Conservation (phyloP, 768 basidiomycete genomes). For the Tephrocybe sp. region DNA sequence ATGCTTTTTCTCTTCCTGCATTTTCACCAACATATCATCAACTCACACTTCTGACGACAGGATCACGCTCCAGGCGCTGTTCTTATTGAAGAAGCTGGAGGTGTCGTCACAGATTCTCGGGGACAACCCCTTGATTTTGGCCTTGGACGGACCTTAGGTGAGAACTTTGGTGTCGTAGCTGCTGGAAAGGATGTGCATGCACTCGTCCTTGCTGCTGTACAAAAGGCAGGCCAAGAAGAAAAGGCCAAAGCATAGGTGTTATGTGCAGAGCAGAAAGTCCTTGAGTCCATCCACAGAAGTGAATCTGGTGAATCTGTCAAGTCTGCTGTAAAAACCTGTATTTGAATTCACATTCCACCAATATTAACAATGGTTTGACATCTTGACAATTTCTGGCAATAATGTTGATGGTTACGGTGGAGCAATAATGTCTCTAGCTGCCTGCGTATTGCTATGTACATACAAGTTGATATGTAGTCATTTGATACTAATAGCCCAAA, state of each 20-base stretch:
- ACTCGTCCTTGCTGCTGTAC: slow-evolving; percentile 72
- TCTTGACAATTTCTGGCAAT: too few species aligned
- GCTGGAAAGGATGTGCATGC: slow-evolving; percentile 71
- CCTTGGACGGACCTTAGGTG: slow-evolving; percentile 79
- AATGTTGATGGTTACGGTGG: too few species aligned
- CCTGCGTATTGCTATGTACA: too few species aligned
- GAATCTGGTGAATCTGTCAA: too few species aligned
- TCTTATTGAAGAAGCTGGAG: slow-evolving; percentile 87
- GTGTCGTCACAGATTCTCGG: slow-evolving; percentile 81
- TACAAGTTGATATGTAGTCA: too few species aligned
- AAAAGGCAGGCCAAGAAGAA: slow-evolving; percentile 45
- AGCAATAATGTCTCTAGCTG: too few species aligned
- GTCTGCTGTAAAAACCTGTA: too few species aligned
- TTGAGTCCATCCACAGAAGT: too few species aligned
- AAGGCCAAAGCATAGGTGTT: slow-evolving; percentile 29
- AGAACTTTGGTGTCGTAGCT: slow-evolving; percentile 88
- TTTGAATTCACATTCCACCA: too few species aligned
- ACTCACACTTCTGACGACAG: slow-evolving; percentile 32
- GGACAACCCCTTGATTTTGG: slow-evolving; percentile 84
- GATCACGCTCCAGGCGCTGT: slow-evolving; percentile 90
- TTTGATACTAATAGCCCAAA: too few species aligned
- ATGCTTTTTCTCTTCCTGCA: slow-evolving; percentile 15
- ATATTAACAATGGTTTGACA: too few species aligned
- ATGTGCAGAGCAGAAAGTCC: too few species aligned
- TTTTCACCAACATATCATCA: neutral